Conservation (phyloP, 2,329 filamentous ascomycete species). For the Esteya vermicola region DNA sequence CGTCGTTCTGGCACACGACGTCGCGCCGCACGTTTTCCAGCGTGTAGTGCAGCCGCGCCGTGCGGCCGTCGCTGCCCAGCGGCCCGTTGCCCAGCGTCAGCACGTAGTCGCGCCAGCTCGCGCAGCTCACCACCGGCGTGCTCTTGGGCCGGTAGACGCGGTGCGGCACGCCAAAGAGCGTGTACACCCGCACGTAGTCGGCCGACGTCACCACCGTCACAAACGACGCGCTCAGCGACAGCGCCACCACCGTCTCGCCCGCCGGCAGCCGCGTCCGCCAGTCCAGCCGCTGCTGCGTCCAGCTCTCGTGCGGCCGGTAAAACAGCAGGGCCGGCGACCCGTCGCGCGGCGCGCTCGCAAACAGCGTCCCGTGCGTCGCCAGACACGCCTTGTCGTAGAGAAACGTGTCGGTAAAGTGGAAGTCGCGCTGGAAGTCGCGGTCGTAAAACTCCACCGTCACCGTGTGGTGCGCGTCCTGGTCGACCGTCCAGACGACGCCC, state of each 20-base stretch:
- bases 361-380: slow-evolving; percentile 70
- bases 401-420: slow-evolving; percentile 94
- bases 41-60: slow-evolving; percentile 68
- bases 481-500: slow-evolving; percentile 92
- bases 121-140: slow-evolving; percentile 78
- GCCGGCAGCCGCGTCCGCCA: slow-evolving; percentile 80
- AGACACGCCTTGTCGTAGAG: slow-evolving; percentile 93
- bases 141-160: slow-evolving; percentile 87
- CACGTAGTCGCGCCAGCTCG: slow-evolving; percentile 92
- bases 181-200: slow-evolving; percentile 86
- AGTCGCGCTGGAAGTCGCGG: slow-evolving; percentile 78
- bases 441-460: slow-evolving; percentile 98
- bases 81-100: slow-evolving; percentile 90
- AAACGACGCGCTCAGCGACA: slow-evolving; percentile 84
- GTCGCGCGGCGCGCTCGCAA: slow-evolving; percentile 58
- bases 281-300: slow-evolving; percentile 76
- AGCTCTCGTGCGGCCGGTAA: slow-evolving; percentile 92
- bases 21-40: slow-evolving; percentile 92
- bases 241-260: slow-evolving; percentile 74
- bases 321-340: slow-evolving; percentile 65
- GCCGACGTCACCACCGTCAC: slow-evolving; percentile 76
- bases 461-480: slow-evolving; percentile 86
- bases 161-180: slow-evolving; percentile 79
- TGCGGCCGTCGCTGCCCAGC: slow-evolving; percentile 56
- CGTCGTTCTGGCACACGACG: slow-evolving; percentile 88